Evolutionary conservation across 1,284 basidiomycete species (phyloP), one percentile per base, ranked within the genome.

Genomic region (Microbotryomycetes sp.): DNA sequence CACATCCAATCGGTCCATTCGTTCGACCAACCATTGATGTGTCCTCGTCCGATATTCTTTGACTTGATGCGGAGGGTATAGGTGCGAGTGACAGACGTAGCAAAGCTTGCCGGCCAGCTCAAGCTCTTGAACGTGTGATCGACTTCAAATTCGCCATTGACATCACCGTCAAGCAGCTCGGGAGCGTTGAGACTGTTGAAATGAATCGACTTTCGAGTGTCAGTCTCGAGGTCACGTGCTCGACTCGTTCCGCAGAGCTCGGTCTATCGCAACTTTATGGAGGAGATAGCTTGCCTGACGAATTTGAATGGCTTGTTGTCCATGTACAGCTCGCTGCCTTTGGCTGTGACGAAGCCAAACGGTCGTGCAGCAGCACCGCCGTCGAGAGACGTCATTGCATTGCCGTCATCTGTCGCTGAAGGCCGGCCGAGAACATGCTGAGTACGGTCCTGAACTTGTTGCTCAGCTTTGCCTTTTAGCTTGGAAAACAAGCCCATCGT

Each of bases 1-100:
- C 71, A 73, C 30, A 67, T 67, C 71, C 72, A 72, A 56, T 73
- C 70, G 26, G 64, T 62, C 62, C 60, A 69, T 9, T 62, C 59
- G 27, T 5, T n/a, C 24, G 66, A 61, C 69, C 68, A 72, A 26
- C 69, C 64, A 23, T 68, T 67, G 57, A 73, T 69, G 50, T 71
- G 72, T 4, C 69, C 73, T 18, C 65, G 55, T 9, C 58, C 68
- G 47, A 70, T 62, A 48, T 70, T 69, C 23, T 62, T 60, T 29
- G 61, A 62, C 45, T 68, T 68, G 55, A 71, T 61, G 21, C 69
- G 50, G 18, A 73, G 46, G 1, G 71, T 71, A 52, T 73, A 73
- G 3, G 70, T 69, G 26, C 72, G 26, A 18, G 71, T 72, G 3
- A 72, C 71, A 4, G 65, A 52, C 18, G 64, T 52, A 2, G 59